Conservation (phyloP, 148 eudicot genomes). For the Fagopyrum homotropicum region DNA sequence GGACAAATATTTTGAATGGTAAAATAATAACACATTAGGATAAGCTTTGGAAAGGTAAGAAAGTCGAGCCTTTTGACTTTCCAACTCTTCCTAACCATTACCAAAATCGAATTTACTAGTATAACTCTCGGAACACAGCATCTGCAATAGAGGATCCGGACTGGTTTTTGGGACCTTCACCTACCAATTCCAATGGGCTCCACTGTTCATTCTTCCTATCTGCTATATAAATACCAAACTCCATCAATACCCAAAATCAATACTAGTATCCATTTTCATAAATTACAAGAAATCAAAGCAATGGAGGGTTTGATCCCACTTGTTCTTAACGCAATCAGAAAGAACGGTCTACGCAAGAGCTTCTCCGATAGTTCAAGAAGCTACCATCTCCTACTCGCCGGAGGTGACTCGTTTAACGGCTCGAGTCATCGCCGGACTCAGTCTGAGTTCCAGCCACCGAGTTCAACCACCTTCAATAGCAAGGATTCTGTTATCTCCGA, state of each 20-base stretch:
- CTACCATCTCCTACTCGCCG: slow-evolving; percentile 4
- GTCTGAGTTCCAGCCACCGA: not conserved
- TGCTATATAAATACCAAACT: not conserved
- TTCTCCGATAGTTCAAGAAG: slow-evolving; percentile 11
- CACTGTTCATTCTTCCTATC: not conserved
- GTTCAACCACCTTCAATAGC: too few species aligned
- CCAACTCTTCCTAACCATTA: too few species aligned
- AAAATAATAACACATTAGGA: too few species aligned
- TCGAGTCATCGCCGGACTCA: slow-evolving; percentile 3
- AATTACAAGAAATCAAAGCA: not conserved
- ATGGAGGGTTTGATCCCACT: slow-evolving; percentile 12
- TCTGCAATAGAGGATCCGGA: too few species aligned
- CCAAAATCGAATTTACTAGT: too few species aligned
- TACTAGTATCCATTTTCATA: not conserved
- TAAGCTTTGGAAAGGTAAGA: too few species aligned
- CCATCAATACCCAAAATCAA: not conserved
- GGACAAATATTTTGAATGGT: too few species aligned
- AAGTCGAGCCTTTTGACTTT: too few species aligned
- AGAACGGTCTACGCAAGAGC: slow-evolving; percentile 8
- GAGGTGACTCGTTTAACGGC: slow-evolving; percentile 8
- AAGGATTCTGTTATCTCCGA: too few species aligned
- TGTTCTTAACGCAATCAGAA: slow-evolving; percentile 2
- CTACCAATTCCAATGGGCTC: not conserved
- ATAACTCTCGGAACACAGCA: too few species aligned
- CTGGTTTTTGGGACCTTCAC: too few species aligned